Evolutionary conservation across 2,329 filamentous ascomycete genomes (phyloP), one percentile per base, ranked within the genome.

Genomic region (Hypoxylon sp.): DNA sequence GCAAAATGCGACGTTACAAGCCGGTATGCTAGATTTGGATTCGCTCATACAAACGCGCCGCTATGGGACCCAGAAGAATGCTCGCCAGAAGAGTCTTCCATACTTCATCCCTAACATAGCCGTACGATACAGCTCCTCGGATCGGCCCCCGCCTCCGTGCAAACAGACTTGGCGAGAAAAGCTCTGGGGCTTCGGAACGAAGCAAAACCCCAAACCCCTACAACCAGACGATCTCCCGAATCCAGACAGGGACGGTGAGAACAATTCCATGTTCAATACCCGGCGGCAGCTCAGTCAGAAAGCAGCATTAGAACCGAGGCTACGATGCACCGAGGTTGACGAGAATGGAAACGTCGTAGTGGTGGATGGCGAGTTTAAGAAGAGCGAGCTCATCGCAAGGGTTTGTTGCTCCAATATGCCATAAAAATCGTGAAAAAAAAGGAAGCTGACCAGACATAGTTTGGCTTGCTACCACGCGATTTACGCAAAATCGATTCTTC

Each of bases 401-500:
- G 92, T 94, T 79, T 55, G 79, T 75, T 27, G 1, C 71, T n/a
- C 55, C 25, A 45, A n/a, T 16, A 30, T 43, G 11, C 19, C 7
- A 43, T 43, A 21, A 23, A 39, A 47, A 23, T 5, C 3, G 3
- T 47, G 23, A 51, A 12, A 57, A 29, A 34, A 2, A 37, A 32
- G 51, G 12, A 30, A 55, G 64, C 51, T 70, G 61, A 71, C 55
- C 50, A 32, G 60, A 51, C 43, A 63, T 71, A 95, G 92, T 97
- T 97, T 77, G 94, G 94, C 43, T 86, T 98, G 25, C 86, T 97
- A 51, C 95, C 96, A 60, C 94, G 96, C 67, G 96, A 99, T 82
- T 84, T 99, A 61, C 92, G 96, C 74, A 99, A 99, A 81, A 97
- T 99, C 75, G 96, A 99, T 78, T 97, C 94, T 12, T 97, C 93